Evolutionary conservation across 495 filamentous ascomycete genomes (phyloP).

Genomic region (Penicilliopsis zonata): DNA sequence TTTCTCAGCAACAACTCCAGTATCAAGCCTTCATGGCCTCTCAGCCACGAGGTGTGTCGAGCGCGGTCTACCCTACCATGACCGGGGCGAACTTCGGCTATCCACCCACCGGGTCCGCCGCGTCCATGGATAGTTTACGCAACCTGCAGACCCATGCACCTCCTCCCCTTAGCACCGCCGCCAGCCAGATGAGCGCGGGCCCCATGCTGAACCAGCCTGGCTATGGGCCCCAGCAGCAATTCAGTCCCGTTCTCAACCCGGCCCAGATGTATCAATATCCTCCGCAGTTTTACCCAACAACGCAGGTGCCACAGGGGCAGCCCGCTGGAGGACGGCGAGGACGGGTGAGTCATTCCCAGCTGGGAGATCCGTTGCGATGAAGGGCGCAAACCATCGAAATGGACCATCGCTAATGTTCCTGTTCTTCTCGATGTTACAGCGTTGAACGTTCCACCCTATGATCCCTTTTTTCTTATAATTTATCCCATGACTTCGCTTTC

Average conservation of each 20-base stretch:
- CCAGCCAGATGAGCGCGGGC: conserved; percentile 25
- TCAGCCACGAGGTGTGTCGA: conserved; percentile 32
- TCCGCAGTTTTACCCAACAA: conserved; percentile 35
- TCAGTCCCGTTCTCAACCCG: conserved; percentile 33
- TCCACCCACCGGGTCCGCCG: conserved; percentile 18
- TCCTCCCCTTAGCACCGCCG: conserved; percentile 20
- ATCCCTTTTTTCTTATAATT: conserved; percentile 18
- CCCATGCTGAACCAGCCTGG: conserved; percentile 31
- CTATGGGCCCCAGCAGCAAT: conserved; percentile 34
- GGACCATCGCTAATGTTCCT: too few species aligned
- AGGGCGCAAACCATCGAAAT: too few species aligned
- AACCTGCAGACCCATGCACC: conserved; percentile 24
- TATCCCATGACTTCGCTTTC: conserved; percentile 21
- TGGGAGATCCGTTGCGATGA: too few species aligned
- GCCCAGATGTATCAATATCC: conserved; percentile 42
- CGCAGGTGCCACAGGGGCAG: conserved; percentile 33
- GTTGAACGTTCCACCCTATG: not conserved
- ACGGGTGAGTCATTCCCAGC: conserved; percentile 25
- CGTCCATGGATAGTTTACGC: conserved; percentile 32
- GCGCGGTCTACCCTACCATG: conserved; percentile 29
- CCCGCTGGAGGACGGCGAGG: conserved; percentile 36
- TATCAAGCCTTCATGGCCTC: conserved; percentile 33
- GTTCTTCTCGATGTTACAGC: too few species aligned
- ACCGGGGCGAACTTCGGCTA: conserved; percentile 28
- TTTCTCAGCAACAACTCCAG: conserved; percentile 32